These are phyloP conservation scores for Phoma sp. DNA, from an alignment of 2,329 filamentous ascomycete species.

Conservation along the genomic window DNA sequence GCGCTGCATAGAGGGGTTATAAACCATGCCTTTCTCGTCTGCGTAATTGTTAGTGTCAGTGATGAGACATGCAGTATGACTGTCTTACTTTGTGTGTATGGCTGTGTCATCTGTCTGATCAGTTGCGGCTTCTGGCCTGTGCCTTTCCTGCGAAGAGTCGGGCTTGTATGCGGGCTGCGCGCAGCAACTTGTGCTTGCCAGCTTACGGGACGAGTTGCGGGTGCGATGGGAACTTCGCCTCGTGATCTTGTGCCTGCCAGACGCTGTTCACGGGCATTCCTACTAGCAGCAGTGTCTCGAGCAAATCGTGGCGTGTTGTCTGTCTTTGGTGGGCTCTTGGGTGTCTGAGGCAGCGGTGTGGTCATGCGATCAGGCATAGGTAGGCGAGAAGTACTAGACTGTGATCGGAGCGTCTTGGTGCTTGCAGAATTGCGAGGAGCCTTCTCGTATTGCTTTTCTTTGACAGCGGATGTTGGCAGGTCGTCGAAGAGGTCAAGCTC, in stretches of 20 bases:
- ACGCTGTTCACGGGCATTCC: conserved; percentile 68
- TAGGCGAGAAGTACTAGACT: conserved; percentile 54
- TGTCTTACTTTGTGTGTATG: conserved; percentile 78
- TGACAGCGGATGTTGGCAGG: conserved; percentile 81
- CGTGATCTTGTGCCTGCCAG: conserved; percentile 54
- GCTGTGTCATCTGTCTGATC: conserved; percentile 81
- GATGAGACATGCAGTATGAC: conserved; percentile 1
- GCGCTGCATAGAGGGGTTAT: conserved; percentile 82
- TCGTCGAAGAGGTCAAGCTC: conserved; percentile 96
- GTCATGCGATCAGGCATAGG: conserved; percentile 53
- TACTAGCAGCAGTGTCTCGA: conserved; percentile 69
- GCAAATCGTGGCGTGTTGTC: conserved; percentile 67
- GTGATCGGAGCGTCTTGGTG: conserved; percentile 65
- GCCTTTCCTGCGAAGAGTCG: conserved; percentile 54
- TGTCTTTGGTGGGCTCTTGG: conserved; percentile 60
- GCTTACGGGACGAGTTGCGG: conserved; percentile 58
- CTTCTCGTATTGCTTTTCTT: conserved; percentile 83
- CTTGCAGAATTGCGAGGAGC: conserved; percentile 73
- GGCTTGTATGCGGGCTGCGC: conserved; percentile 58
- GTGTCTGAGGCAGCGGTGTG: conserved; percentile 58
- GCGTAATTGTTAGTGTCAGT: conserved; percentile 23
- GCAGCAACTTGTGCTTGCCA: conserved; percentile 64
- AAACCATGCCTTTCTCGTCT: conserved; percentile 95
- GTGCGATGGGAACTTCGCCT: conserved; percentile 57
- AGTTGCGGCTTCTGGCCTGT: conserved; percentile 79